Evolutionary conservation across 192 early-diverging fungal species (phyloP).

Genomic region (Thamnidium elegans): DNA sequence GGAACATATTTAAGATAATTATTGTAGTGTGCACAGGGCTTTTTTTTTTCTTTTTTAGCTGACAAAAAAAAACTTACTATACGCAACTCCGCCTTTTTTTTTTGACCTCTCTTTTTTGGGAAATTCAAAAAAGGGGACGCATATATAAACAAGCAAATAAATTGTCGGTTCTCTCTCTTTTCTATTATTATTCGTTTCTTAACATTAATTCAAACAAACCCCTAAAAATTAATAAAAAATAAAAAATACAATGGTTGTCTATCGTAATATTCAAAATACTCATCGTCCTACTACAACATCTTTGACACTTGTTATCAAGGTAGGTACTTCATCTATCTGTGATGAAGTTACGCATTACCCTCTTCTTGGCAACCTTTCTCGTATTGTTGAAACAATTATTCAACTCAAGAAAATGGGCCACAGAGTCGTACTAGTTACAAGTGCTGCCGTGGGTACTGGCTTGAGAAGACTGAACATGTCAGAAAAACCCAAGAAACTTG

Average conservation of each 20-base stretch:
- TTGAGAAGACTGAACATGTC: conserved; percentile 73
- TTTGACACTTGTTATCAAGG: conserved; percentile 84
- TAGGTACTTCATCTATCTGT: conserved; percentile 96
- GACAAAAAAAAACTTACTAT: too few species aligned
- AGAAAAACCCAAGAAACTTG: conserved; percentile 78
- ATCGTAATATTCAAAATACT: conserved; percentile 30
- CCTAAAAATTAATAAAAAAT: background rate
- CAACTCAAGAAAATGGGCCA: conserved; percentile 75
- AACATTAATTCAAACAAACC: too few species aligned
- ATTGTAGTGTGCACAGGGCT: too few species aligned
- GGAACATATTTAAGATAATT: too few species aligned
- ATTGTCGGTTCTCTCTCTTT: background rate
- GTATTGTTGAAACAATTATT: conserved; percentile 90
- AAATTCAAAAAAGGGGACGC: background rate
- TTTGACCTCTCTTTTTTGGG: too few species aligned
- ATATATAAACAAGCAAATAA: background rate
- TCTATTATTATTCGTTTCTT: background rate
- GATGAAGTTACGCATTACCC: conserved; percentile 89
- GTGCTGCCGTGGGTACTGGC: conserved; percentile 91
- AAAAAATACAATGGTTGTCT: conserved; percentile 16
- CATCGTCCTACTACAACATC: conserved; percentile 34
- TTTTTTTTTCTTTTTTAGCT: too few species aligned
- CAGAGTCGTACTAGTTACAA: conserved; percentile 86
- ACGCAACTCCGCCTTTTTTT: too few species aligned
- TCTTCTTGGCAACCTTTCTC: conserved; percentile 80